Base-by-base conservation (phyloP, 2,329 filamentous ascomycete species). In the Tolypocladium ovalisporum region DNA sequence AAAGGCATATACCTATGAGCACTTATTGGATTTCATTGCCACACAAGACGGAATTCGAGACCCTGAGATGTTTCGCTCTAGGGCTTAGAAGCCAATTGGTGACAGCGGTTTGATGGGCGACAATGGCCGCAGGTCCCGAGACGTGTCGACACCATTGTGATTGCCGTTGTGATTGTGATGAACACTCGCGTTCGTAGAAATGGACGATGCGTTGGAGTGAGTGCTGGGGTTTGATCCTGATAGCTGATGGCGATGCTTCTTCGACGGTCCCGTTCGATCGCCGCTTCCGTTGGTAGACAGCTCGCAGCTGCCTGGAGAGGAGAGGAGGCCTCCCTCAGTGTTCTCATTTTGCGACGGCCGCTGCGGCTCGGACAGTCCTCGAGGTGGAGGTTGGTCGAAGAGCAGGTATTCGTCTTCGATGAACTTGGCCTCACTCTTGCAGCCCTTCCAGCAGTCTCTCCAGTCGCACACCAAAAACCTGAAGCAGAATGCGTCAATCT, bases 361-460 rank as follows among this genome's bases (percentile, higher is more conserved):
- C 52, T 68, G 69, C 12, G 70, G 65, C 54, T 75, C 68, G 13
- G 70, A 65, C 27, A 82, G 68, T 19, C 83, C 71, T 65, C 74
- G 69, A 0, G 83, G 83, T 7, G 81, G 76, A 4, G 81, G 78
- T 65, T 80, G 76, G 56, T 85, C 79, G 56, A 86, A 83, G 3
- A 83, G 67, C 61, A 72, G 73, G 63, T 87, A 87, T 66, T 89
- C 86, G 62, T 86, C 78, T 63, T 89, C 84, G 39, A 91, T 85
- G 67, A 82, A 93, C 63, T 84, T 85, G 61, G 90, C 85, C 72
- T 97, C 93, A 15, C 89, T 95, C 77, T 87, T 91, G 75, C 93
- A 97, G 10, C 93, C 93, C 70, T 94, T 91, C 93, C 93, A 97
- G 75, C 93, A 97, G 64, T 95, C 87, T 64, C 91, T 86, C 93